phyloP scores from a whole-genome alignment of 1,139 yeast species.

The Scheffersomyces insectosa region DNA sequence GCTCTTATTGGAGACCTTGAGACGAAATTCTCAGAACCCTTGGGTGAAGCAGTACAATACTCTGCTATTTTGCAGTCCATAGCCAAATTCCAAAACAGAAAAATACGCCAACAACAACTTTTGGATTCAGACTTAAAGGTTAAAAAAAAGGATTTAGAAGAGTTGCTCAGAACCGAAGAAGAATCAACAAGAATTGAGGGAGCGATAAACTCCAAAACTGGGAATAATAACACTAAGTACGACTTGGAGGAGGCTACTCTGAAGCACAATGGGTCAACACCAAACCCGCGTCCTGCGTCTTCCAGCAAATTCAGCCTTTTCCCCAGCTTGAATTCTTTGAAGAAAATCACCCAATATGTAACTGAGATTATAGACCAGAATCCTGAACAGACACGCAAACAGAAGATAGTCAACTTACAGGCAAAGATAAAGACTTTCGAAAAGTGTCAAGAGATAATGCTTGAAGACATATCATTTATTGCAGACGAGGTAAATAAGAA shows the following conservation, averaged over 20 bases:
- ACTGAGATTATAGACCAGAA: conserved; percentile 71
- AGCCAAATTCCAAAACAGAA: conserved; percentile 67
- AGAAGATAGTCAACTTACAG: conserved; percentile 51
- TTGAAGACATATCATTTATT: conserved; percentile 55
- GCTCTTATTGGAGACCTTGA: conserved; percentile 68
- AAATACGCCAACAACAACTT: conserved; percentile 64
- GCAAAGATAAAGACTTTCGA: conserved; percentile 55
- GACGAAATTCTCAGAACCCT: conserved; percentile 77
- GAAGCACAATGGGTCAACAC: conserved; percentile 15
- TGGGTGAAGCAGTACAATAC: conserved; percentile 80
- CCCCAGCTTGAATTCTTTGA: conserved; percentile 38
- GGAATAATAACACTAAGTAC: conserved; percentile 29
- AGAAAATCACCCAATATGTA: conserved; percentile 61
- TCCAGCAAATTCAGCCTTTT: conserved; percentile 22
- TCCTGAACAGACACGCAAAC: conserved; percentile 65
- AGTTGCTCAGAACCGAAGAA: conserved; percentile 40
- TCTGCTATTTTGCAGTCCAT: conserved; percentile 67
- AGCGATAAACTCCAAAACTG: conserved; percentile 28
- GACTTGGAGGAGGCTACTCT: conserved; percentile 23
- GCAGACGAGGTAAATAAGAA: conserved; percentile 53
- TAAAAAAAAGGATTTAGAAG: conserved; percentile 44
- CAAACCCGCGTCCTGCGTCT: conserved; percentile 1
- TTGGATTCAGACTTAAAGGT: conserved; percentile 55
- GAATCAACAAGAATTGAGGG: conserved; percentile 40
- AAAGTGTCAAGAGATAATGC: conserved; percentile 59